Evolutionary conservation across 192 early-diverging fungal genomes (phyloP), one percentile per base, ranked within the genome.

Genomic region (Geranomyces michiganensis): DNA sequence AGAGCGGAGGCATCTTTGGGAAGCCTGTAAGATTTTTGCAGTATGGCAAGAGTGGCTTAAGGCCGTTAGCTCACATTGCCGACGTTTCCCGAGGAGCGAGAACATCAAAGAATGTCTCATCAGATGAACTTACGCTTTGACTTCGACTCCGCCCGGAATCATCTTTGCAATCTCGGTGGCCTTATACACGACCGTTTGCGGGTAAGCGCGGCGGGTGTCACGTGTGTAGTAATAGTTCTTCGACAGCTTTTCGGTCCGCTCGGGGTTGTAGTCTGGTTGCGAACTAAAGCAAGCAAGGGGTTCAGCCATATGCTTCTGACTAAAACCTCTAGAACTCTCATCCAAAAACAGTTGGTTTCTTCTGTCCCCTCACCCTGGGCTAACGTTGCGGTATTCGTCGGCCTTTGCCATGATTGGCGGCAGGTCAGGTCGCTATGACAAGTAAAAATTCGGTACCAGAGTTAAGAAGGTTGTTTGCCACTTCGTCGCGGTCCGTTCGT

Each of bases 211-310:
- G 72, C 96, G 88, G 68, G 84, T 83, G 79, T 98, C 96, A 56
- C 94, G 92, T 75, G 89, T 87, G 79, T 84, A 96, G 84, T 98
- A 98, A 68, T 88, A 88, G 86, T 96, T 95, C 77, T 91, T 84
- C 62, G 85, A 85, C 31, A 97, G 79, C 61, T 66, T 68, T 29
- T 66, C 58, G 63, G 71, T 66, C 8, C 1, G 24, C 8, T 53
- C 65, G 8, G 64, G 72, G 32, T 49, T 33, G 70, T 74, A 78
- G 24, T 62, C 67, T 14, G 81, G 81, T 47, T 82, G 81, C 7
- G 77, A 79, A 45, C 79, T 80, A 33, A 19, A 32, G 24, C 6
- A 62, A 24, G 0, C 15, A 17, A 63, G 32, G 0, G 46, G 46
- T 10, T 19, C 46, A 47, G 46, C 10, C 19, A 19, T 47, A 47